Evolutionary conservation across 768 basidiomycete species (phyloP).

Genomic region (Suillus americanus): DNA sequence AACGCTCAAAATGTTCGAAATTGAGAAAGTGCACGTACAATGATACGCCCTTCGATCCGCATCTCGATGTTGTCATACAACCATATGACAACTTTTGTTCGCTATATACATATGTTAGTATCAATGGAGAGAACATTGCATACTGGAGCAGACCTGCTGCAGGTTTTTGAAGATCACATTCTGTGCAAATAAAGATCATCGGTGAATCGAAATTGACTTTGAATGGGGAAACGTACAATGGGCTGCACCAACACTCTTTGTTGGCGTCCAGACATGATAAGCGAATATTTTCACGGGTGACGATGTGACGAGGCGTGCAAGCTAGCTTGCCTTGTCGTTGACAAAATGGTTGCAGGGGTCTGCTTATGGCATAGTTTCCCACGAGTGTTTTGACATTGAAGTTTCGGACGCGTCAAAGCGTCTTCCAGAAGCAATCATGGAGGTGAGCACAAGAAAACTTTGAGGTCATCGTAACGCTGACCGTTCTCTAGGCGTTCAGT

Average conservation of each 20-base stretch:
- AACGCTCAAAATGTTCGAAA: conserved; percentile 36
- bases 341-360: conserved; percentile 1
- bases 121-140: conserved; percentile 5
- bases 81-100: conserved; percentile 88
- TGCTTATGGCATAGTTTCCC: conserved; percentile 25
- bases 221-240: conserved; percentile 66
- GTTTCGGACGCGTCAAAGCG: conserved; percentile 19
- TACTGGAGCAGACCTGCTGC: conserved; percentile 58
- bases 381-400: conserved; percentile 11
- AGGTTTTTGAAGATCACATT: conserved; percentile 99
- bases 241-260: conserved; percentile 99
- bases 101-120: conserved; percentile 43
- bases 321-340: background rate
- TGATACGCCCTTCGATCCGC: conserved; percentile 93
- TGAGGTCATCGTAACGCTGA: background rate
- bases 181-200: conserved; percentile 39
- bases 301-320: conserved; percentile 9
- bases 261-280: conserved; percentile 86
- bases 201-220: background rate
- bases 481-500: conserved; percentile 54
- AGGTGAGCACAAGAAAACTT: conserved; percentile 18
- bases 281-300: conserved; percentile 8
- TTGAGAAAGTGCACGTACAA: conserved; percentile 59
- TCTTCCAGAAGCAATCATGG: conserved; percentile 27
- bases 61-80: conserved; percentile 96